Evolutionary conservation across 495 filamentous ascomycete genomes (phyloP), one percentile per base, ranked within the genome.

Genomic region (Neurospora africana): DNA sequence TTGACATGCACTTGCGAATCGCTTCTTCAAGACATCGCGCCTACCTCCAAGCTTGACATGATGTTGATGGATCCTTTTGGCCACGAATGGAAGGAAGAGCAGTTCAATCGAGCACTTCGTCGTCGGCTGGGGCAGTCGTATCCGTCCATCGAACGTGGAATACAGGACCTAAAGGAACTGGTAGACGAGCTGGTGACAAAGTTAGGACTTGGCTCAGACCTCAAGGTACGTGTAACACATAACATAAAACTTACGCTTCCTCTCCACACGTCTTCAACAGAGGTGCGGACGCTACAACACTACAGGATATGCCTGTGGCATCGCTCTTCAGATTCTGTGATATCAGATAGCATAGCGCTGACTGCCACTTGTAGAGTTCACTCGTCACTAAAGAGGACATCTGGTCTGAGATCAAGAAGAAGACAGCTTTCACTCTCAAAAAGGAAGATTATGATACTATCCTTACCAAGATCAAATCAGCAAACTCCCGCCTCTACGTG

Each of bases 391-490:
- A 10, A 37, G 41, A 43, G 1, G 41, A 19, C 35, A 71, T 74
- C 65, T 19, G 23, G 7, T 9, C 15, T 13, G 69, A 74, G 69
- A 33, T 74, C 21, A 71, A 44, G 36, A 70, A 21, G 11, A 21
- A n/a, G 21, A 65, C 65, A 2, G 41, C 69, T 7, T 71, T 69
- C 43, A 69, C 69, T 15, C 43, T 74, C 0, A 74, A 69, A 35
- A 71, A 65, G 11, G 69, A 69, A 11, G 73, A 74, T 37, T 74
- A 71, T 21, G 65, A 71, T 9, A 17, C 15, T 2, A 21, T 71
- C 33, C 10, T 74, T 27, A 9, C 61, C 0, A 71, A 36, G 44
- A 71, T 74, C 36, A 69, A 69, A 23, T n/a, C 39, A 2, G 65
- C 39, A 9, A 74, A 71, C 41, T 71, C 72, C 2, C 36, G 61